These are phyloP conservation scores for Taxillus chinensis DNA, from an alignment of 164 flowering plant genomes.

Conservation along the genomic window DNA sequence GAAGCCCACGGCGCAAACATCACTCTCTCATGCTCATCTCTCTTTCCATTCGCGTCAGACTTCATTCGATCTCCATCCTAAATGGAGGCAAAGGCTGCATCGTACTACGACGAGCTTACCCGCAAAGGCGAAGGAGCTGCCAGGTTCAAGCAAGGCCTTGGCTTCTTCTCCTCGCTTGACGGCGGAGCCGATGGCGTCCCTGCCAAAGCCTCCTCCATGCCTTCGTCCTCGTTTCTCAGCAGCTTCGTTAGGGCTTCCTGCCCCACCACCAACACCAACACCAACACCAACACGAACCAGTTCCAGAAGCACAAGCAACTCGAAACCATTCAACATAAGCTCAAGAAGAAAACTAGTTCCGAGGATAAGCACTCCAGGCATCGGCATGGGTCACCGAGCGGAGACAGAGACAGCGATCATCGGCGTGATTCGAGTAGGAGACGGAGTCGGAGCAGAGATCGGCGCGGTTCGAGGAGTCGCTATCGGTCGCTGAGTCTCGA, in stretches of 20 bases:
- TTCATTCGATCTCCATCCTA: too few species aligned
- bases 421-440: too few species aligned
- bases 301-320: slow-evolving; percentile 45
- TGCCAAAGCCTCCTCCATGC: slow-evolving; percentile 37
- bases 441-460: slow-evolving; percentile 13
- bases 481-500: background rate
- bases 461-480: too few species aligned
- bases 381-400: background rate
- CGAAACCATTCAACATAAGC: slow-evolving; percentile 57
- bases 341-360: slow-evolving; percentile 32
- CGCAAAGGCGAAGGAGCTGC: slow-evolving; percentile 91
- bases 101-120: slow-evolving; percentile 87
- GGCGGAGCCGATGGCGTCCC: slow-evolving; percentile 15
- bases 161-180: slow-evolving; percentile 38
- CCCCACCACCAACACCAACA: slow-evolving; percentile 30
- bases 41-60: background rate
- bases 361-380: slow-evolving; percentile 2
- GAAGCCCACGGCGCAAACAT: too few species aligned
- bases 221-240: slow-evolving; percentile 55
- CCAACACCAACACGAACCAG: slow-evolving; percentile 11
- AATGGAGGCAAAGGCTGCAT: slow-evolving; percentile 84
- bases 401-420: slow-evolving; percentile 12
- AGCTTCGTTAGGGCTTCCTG: slow-evolving; percentile 73
- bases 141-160: slow-evolving; percentile 85
- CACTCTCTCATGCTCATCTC: too few species aligned